Percentiles rank a stretch among this genome's conserved stretches.
Evolutionary conservation across 768 basidiomycete species (phyloP).

Genomic region (Boletus vermiculosoides): DNA sequence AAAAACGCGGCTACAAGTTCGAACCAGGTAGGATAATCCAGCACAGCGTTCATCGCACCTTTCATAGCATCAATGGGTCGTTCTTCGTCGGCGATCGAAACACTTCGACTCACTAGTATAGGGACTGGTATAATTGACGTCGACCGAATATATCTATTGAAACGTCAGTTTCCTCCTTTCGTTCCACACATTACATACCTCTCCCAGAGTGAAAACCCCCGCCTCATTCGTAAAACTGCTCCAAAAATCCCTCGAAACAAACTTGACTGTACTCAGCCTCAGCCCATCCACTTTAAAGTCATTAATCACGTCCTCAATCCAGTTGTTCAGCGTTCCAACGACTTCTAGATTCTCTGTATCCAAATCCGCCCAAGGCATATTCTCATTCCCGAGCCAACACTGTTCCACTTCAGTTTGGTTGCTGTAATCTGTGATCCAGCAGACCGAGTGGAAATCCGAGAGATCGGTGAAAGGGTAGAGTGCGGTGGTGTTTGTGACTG

Average conservation of each 20-base stretch:
- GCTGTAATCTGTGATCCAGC: constrained; percentile 42
- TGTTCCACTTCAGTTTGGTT: constrained; percentile 51
- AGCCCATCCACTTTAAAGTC: constrained; percentile 54
- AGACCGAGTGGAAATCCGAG: constrained; percentile 40
- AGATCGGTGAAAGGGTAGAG: constrained; percentile 34
- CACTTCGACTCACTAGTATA: constrained; percentile 39
- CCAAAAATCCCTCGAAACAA: constrained; percentile 56
- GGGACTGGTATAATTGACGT: constrained; percentile 37
- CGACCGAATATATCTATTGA: constrained; percentile 41
- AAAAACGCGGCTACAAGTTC: constrained; percentile 41
- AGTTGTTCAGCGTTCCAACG: constrained; percentile 42
- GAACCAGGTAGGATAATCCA: constrained; percentile 52
- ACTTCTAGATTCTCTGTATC: constrained; percentile 52
- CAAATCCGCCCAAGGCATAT: constrained; percentile 55
- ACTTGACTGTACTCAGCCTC: constrained; percentile 60
- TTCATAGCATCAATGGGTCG: neutral
- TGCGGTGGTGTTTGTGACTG: constrained; percentile 19
- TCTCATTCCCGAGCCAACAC: constrained; percentile 59
- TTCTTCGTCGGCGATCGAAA: neutral
- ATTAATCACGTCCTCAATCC: constrained; percentile 47
- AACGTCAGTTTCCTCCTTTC: constrained; percentile 14
- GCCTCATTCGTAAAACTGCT: constrained; percentile 46
- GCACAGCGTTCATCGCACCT: constrained; percentile 44
- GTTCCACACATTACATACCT: constrained; percentile 36
- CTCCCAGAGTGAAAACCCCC: constrained; percentile 55